A percentile compares a stretch with the other conserved stretches of the same genome.
phyloP scores from a whole-genome alignment of 2,329 filamentous ascomycete genomes.

The Truncatella angustata region DNA sequence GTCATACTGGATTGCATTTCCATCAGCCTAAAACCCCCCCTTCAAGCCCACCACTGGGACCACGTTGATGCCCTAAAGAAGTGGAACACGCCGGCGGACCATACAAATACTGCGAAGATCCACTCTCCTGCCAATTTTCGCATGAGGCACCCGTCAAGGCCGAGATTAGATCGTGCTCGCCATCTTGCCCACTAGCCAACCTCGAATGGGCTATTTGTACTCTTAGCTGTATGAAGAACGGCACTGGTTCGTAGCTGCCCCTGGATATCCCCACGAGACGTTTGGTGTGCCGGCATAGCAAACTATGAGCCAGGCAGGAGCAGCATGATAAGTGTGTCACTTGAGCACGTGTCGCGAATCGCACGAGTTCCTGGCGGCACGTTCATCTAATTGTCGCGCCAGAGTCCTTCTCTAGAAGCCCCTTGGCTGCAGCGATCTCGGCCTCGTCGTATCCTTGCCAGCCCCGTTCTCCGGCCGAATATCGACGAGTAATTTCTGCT shows the following conservation, averaged over 20 bases:
- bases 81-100: constrained; percentile 17
- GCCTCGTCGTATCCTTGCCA: constrained; percentile 72
- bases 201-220: neutral
- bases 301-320: constrained; percentile 15
- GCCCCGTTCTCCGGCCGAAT: constrained; percentile 56
- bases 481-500: constrained; percentile 69
- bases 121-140: constrained; percentile 26
- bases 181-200: neutral
- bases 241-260: constrained; percentile 13
- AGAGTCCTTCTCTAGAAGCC: constrained; percentile 59
- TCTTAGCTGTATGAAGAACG: constrained; percentile 15
- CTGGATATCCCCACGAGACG: constrained; percentile 16
- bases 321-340: constrained; percentile 24
- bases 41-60: constrained; percentile 32
- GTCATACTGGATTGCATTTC: constrained; percentile 9
- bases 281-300: neutral
- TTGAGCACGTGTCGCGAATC: constrained; percentile 15
- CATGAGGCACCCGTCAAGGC: constrained; percentile 24
- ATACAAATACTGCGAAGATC: constrained; percentile 30
- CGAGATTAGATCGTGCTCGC: neutral
- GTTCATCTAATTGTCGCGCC: constrained; percentile 42
- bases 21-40: constrained; percentile 14
- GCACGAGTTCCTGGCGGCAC: neutral
- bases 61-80: constrained; percentile 31
- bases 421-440: constrained; percentile 70